These are phyloP conservation scores for Pestalotiopsis sp. DNA, from an alignment of 2,329 filamentous ascomycete species.

Conservation along the genomic window DNA sequence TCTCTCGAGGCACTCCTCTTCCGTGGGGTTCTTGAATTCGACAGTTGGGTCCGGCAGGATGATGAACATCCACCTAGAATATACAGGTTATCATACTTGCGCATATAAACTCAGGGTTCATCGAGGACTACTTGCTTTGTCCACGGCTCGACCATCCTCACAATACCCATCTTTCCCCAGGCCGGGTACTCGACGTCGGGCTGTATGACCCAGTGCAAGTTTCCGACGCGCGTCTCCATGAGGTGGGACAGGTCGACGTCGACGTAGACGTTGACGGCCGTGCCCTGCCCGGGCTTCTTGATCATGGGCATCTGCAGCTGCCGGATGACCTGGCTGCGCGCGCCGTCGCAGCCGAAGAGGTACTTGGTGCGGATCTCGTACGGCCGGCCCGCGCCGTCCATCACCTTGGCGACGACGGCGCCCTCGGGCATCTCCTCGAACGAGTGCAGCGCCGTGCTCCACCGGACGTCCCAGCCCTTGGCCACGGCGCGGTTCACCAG, in stretches of 20 bases:
- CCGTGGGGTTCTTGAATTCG: slow-evolving; percentile 24
- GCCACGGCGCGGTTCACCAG: slow-evolving; percentile 40
- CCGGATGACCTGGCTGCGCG: slow-evolving; percentile 39
- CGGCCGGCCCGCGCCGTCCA: slow-evolving; percentile 41
- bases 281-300: slow-evolving; percentile 34
- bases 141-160: slow-evolving; percentile 61
- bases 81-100: neutral
- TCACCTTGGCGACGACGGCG: slow-evolving; percentile 25
- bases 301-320: slow-evolving; percentile 38
- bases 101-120: neutral
- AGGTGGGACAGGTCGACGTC: slow-evolving; percentile 51
- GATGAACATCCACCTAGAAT: slow-evolving; percentile 48
- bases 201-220: slow-evolving; percentile 58
- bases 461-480: slow-evolving; percentile 40
- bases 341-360: slow-evolving; percentile 62
- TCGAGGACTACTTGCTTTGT: neutral
- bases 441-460: slow-evolving; percentile 38
- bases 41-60: slow-evolving; percentile 37
- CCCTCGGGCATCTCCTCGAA: slow-evolving; percentile 24
- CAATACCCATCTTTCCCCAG: slow-evolving; percentile 45
- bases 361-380: slow-evolving; percentile 50
- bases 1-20: slow-evolving; percentile 43
- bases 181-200: slow-evolving; percentile 44
- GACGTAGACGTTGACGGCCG: slow-evolving; percentile 43
- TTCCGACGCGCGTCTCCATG: slow-evolving; percentile 51